A percentile compares a stretch with the other conserved stretches of the same genome.
Evolutionary conservation across 768 basidiomycete genomes (phyloP).

Genomic region (Suillus lakei): DNA sequence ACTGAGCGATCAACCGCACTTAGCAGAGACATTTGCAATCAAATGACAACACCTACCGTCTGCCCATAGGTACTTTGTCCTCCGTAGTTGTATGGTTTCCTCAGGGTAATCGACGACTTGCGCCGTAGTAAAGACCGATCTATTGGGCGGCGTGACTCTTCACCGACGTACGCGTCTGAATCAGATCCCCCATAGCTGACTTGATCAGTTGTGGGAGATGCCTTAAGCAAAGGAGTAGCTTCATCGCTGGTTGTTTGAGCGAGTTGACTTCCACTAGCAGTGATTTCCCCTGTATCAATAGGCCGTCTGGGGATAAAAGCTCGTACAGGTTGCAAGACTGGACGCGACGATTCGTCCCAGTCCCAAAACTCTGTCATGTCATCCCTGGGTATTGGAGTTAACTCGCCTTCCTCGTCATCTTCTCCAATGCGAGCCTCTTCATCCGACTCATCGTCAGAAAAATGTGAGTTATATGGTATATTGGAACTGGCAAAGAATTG

Average conservation of each 20-base stretch:
- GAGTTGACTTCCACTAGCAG: background rate
- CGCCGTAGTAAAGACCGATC: slow-evolving; percentile 10
- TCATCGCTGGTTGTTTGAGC: slow-evolving; percentile 15
- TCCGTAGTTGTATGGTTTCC: slow-evolving; percentile 37
- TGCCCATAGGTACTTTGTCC: slow-evolving; percentile 78
- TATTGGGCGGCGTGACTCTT: background rate
- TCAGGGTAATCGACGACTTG: slow-evolving; percentile 6
- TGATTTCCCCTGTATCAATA: background rate
- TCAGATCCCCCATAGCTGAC: background rate
- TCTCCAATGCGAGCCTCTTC: slow-evolving; percentile 18
- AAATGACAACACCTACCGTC: slow-evolving; percentile 51
- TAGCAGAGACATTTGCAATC: background rate
- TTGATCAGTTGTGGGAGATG: slow-evolving; percentile 20
- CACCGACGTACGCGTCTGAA: background rate
- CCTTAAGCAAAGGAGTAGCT: slow-evolving; percentile 47
- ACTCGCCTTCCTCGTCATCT: slow-evolving; percentile 17
- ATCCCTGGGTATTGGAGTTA: slow-evolving; percentile 10
- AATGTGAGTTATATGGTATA: slow-evolving; percentile 54
- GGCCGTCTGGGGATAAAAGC: background rate
- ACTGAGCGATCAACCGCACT: slow-evolving; percentile 42
- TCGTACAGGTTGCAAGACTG: background rate
- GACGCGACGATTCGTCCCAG: slow-evolving; percentile 22
- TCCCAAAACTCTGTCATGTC: slow-evolving; percentile 24
- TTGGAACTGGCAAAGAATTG: slow-evolving; percentile 69
- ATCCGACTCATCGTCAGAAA: slow-evolving; percentile 43